These are phyloP conservation scores for Lentithecium fluviatile DNA, from an alignment of 495 filamentous ascomycete genomes.

Conservation along the genomic window DNA sequence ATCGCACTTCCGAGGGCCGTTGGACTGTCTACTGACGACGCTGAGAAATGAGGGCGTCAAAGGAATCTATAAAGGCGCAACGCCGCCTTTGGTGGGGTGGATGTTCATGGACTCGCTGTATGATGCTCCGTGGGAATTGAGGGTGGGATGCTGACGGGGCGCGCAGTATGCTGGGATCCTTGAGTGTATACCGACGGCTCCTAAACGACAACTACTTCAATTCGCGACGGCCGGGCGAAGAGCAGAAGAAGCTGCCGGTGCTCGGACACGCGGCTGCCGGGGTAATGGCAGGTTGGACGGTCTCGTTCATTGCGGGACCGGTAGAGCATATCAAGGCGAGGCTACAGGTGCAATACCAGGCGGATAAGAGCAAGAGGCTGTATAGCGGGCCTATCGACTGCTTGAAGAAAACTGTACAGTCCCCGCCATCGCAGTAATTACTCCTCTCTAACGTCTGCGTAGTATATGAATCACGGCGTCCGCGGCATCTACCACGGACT, in stretches of 20 bases:
- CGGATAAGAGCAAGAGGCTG: slow-evolving; percentile 66
- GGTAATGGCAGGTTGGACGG: slow-evolving; percentile 81
- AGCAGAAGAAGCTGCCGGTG: slow-evolving; percentile 58
- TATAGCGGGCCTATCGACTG: slow-evolving; percentile 90
- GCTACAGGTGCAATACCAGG: slow-evolving; percentile 87
- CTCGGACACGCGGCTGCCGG: slow-evolving; percentile 85
- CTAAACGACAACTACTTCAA: slow-evolving; percentile 78
- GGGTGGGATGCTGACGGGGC: background rate
- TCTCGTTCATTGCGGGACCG: slow-evolving; percentile 87
- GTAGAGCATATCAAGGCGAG: slow-evolving; percentile 96
- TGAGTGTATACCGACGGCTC: slow-evolving; percentile 82
- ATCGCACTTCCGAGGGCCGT: slow-evolving; percentile 75
- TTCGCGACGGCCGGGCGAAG: slow-evolving; percentile 29
- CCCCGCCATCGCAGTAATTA: background rate
- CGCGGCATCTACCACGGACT: slow-evolving; percentile 81
- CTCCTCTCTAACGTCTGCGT: background rate
- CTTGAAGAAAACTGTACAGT: slow-evolving; percentile 63
- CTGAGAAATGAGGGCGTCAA: slow-evolving; percentile 73
- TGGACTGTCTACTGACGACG: slow-evolving; percentile 83
- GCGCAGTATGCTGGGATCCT: slow-evolving; percentile 78
- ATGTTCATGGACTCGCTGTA: slow-evolving; percentile 95
- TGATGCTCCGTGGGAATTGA: background rate
- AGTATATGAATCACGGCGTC: slow-evolving; percentile 65
- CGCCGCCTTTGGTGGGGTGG: slow-evolving; percentile 89
- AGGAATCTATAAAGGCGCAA: slow-evolving; percentile 87